These are phyloP conservation scores for Sanghuangporus sanghuang DNA, from an alignment of 1,284 basidiomycete species.

Conservation along the genomic window DNA sequence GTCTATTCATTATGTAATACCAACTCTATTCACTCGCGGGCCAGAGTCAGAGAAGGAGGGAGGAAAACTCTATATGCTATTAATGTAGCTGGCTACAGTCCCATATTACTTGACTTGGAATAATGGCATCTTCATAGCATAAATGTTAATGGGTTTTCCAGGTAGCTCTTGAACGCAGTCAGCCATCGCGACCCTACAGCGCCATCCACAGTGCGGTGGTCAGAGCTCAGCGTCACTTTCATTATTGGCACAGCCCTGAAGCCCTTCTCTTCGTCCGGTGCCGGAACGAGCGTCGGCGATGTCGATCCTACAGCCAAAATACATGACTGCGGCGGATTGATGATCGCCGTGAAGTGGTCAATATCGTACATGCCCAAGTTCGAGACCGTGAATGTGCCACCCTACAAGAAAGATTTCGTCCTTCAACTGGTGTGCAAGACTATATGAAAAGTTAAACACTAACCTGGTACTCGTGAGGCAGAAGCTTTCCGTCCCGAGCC, in stretches of 20 bases:
- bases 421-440: background rate
- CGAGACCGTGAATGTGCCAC: constrained; percentile 98
- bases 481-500: constrained; percentile 94
- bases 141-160: constrained; percentile 94
- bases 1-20: background rate
- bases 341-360: constrained; percentile 96
- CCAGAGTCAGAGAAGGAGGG: background rate
- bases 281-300: constrained; percentile 83
- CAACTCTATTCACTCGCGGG: background rate
- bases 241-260: constrained; percentile 91
- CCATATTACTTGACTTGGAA: background rate
- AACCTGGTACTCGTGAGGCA: constrained; percentile 94
- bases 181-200: constrained; percentile 90
- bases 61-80: constrained; percentile 11
- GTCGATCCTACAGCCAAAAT: constrained; percentile 95
- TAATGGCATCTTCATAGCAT: constrained; percentile 58
- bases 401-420: constrained; percentile 39
- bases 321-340: constrained; percentile 98
- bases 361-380: constrained; percentile 99
- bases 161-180: constrained; percentile 92
- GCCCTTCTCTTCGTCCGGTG: constrained; percentile 85
- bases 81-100: constrained; percentile 11
- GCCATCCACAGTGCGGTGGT: constrained; percentile 94
- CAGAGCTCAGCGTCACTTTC: constrained; percentile 94
- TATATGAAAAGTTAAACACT: constrained; percentile 13